Evolutionary conservation across 768 basidiomycete genomes (phyloP).

Genomic region (Podaxis carcinomalis): DNA sequence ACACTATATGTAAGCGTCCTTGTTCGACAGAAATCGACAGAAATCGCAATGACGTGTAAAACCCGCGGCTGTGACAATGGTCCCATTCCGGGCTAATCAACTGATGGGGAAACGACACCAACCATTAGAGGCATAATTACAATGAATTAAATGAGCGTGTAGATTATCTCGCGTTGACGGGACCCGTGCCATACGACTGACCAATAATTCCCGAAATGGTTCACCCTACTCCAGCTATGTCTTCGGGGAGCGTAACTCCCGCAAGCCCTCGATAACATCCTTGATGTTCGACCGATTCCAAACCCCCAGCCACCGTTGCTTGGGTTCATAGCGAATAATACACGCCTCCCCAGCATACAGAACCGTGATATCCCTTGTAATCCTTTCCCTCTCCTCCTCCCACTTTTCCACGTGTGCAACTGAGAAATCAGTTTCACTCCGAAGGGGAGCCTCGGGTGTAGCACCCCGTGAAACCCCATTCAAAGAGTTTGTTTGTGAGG

Average conservation of each 20-base stretch:
- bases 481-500: neutral
- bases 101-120: neutral
- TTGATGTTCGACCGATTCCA: slow-evolving; percentile 24
- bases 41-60: neutral
- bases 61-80: neutral
- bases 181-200: neutral
- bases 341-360: slow-evolving; percentile 2
- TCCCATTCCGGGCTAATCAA: neutral
- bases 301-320: slow-evolving; percentile 23
- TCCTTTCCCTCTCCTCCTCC: neutral
- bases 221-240: neutral
- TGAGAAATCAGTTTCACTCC: neutral
- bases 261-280: slow-evolving; percentile 24
- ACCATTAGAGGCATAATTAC: slow-evolving; percentile 3
- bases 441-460: neutral
- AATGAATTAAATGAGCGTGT: neutral
- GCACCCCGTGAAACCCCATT: neutral
- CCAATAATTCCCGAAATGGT: neutral
- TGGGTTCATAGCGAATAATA: slow-evolving; percentile 7
- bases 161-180: neutral
- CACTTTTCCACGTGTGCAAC: neutral
- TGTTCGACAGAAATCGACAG: neutral
- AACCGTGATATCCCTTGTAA: neutral
- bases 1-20: neutral
- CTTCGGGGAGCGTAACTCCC: slow-evolving; percentile 20